Evolutionary conservation across 73 alveolate species (phyloP).

Genomic region (Symbiodinium pilosum): DNA sequence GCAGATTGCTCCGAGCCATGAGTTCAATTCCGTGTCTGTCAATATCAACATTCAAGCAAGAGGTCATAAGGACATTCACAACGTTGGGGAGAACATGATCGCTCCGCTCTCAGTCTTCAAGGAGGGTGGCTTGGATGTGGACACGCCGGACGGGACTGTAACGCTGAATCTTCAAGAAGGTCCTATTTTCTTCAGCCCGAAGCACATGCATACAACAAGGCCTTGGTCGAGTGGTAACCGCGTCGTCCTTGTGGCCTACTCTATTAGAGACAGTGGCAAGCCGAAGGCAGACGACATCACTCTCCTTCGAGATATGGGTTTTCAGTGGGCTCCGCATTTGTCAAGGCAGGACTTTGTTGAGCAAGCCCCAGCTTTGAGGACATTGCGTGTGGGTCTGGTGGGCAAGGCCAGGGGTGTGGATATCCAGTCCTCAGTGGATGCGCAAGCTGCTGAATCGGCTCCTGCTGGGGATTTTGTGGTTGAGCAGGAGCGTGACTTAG

Average conservation of each 20-base stretch:
- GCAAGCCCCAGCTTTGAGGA: neutral
- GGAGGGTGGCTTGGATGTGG: neutral
- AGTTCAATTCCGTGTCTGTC: neutral
- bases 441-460: too few species aligned
- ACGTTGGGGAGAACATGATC: neutral
- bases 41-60: neutral
- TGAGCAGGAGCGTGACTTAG: too few species aligned
- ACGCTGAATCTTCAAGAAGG: neutral
- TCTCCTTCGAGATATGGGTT: neutral
- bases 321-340: neutral
- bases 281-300: neutral
- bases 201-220: neutral
- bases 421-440: too few species aligned
- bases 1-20: neutral
- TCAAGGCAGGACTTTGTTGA: neutral
- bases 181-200: neutral
- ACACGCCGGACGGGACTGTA: neutral
- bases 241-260: neutral
- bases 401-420: too few species aligned
- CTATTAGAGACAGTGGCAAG: neutral
- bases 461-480: too few species aligned
- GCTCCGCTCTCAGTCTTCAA: neutral
- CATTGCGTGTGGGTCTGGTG: neutral
- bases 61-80: neutral
- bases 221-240: neutral